Evolutionary conservation across 2,329 filamentous ascomycete genomes (phyloP).

Genomic region (Huntiella decipiens): DNA sequence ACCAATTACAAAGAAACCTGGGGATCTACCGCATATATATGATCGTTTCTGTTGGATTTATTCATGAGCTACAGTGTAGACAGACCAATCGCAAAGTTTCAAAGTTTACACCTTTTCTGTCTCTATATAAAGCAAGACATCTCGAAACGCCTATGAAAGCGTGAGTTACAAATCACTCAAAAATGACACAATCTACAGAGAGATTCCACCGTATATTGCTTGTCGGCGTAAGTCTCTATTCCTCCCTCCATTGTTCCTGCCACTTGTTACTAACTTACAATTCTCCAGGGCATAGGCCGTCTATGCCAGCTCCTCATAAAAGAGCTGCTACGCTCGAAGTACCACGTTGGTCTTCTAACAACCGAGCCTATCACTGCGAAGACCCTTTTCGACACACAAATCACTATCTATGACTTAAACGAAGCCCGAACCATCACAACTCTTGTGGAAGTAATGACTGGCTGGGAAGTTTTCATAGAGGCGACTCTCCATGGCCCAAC

Average conservation of each 20-base stretch:
- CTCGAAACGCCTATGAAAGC: no score
- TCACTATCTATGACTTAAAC: not conserved
- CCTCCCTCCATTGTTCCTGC: not conserved
- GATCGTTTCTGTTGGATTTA: no score
- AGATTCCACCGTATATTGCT: not conserved
- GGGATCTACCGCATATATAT: no score
- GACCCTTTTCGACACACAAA: not conserved
- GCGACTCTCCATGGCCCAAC: not conserved
- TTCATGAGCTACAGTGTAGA: no score
- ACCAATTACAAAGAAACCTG: no score
- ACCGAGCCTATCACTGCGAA: not conserved
- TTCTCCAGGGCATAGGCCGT: not conserved
- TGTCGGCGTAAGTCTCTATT: not conserved
- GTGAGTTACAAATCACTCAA: no score
- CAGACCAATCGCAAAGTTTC: no score
- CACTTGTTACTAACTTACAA: not conserved
- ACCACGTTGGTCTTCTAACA: not conserved
- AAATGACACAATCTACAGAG: no score
- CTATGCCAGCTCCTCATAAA: not conserved
- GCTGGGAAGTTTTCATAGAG: slow-evolving; percentile 2
- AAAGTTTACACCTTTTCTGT: no score
- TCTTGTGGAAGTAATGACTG: not conserved
- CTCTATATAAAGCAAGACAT: no score
- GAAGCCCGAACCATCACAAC: not conserved
- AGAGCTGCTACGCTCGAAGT: not conserved